Evolutionary conservation across 495 filamentous ascomycete species (phyloP).

Genomic region (Penicillium arizonense): DNA sequence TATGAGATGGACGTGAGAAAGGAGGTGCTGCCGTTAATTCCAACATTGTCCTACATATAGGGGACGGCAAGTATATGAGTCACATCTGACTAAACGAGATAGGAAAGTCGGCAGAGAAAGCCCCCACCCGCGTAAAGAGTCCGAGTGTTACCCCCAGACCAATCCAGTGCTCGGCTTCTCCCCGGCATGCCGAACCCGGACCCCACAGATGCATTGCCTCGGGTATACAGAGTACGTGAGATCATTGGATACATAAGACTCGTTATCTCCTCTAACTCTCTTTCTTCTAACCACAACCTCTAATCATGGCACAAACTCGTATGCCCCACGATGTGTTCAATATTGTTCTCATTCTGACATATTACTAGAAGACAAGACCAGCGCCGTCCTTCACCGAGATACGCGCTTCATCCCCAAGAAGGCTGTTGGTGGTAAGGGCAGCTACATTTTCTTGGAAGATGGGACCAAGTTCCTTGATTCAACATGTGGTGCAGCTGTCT

Average conservation of each 20-base stretch:
- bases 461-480: constrained; percentile 65
- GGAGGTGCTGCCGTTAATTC: too few relatives aligned
- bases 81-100: neutral
- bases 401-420: constrained; percentile 39
- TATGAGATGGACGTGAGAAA: too few relatives aligned
- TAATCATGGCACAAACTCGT: neutral
- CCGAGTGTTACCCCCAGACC: constrained; percentile 5
- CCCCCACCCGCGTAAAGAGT: neutral
- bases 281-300: neutral
- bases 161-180: constrained; percentile 31
- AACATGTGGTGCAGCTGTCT: constrained; percentile 50
- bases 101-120: constrained; percentile 6
- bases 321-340: neutral
- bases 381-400: constrained; percentile 44
- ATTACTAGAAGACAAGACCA: constrained; percentile 13
- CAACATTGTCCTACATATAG: neutral
- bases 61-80: neutral
- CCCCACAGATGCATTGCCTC: constrained; percentile 22
- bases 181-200: constrained; percentile 34
- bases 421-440: constrained; percentile 42
- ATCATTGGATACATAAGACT: constrained; percentile 8
- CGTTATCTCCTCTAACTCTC: neutral
- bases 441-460: constrained; percentile 52
- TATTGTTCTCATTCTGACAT: neutral
- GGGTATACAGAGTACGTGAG: constrained; percentile 7